These are phyloP conservation scores for Phylloporus sp. DNA, from an alignment of 768 basidiomycete species.

Conservation along the genomic window DNA sequence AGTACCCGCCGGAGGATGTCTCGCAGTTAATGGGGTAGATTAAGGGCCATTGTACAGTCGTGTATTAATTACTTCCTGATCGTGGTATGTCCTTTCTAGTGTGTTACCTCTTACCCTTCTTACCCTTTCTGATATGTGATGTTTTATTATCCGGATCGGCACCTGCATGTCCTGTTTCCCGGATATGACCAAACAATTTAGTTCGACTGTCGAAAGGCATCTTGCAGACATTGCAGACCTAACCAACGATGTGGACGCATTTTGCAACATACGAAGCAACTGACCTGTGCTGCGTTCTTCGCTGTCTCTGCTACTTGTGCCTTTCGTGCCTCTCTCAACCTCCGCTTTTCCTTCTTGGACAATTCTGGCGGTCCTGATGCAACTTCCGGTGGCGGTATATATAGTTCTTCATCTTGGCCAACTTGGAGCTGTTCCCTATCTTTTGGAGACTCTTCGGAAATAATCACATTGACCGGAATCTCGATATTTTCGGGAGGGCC, in stretches of 20 bases:
- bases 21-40: constrained; percentile 85
- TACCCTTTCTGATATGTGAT: constrained; percentile 33
- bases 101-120: constrained; percentile 23
- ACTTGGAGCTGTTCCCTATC: constrained; percentile 2
- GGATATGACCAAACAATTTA: constrained; percentile 70
- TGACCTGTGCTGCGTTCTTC: constrained; percentile 5
- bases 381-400: neutral
- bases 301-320: constrained; percentile 18
- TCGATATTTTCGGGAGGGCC: neutral
- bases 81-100: constrained; percentile 8
- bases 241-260: constrained; percentile 7
- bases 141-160: constrained; percentile 34
- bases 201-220: constrained; percentile 60
- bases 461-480: constrained; percentile 4
- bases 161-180: constrained; percentile 63
- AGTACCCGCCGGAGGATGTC: constrained; percentile 89
- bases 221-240: constrained; percentile 68
- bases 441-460: constrained; percentile 6
- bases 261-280: constrained; percentile 1
- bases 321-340: constrained; percentile 73
- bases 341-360: constrained; percentile 80
- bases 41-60: neutral
- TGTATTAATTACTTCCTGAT: constrained; percentile 1
- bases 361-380: constrained; percentile 25
- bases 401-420: constrained; percentile 1